Base-by-base conservation (phyloP, 2,329 filamentous ascomycete genomes). In the Monilinia laxa region DNA sequence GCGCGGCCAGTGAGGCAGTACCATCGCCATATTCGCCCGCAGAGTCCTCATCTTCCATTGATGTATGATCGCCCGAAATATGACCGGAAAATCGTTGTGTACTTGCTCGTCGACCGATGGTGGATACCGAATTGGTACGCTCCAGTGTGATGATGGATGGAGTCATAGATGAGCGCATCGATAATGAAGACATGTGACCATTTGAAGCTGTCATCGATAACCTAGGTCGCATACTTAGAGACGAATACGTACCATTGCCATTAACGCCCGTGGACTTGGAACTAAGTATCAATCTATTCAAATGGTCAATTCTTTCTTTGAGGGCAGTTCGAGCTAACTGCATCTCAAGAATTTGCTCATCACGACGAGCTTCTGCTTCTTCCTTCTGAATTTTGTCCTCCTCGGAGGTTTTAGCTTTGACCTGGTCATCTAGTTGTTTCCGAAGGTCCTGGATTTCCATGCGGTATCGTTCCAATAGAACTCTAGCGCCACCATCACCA, bases 341-440 rank as follows among this genome's bases (percentile, higher is more conserved):
- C 91, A 99, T 98, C 79, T 99, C 95, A 65, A 99, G 83, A 85
- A 99, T 94, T 78, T 99, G 95, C 80, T 98, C 95, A 76, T 97
- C 93, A 72, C 97, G 95, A 51, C 93, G 87, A 71, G 92, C 86
- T 71, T 93, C 89, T 10, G 91, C 90, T 78, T 97, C 92, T 72
- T 90, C 87, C 76, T 95, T 89, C 23, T 88, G 83, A 52, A 83
- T 87, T 71, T 88, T 85, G 74, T 95, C 91, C 71, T 91, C 87
- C 74, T 91, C 86, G 66, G 82, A 84, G 64, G 90, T 86, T 67
- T 85, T 85, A 35, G 79, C 81, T 76, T 90, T 93, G 56, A 88
- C 88, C 76, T 97, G 91, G n/a, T 84, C 81, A 25, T 97, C 93
- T 4, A 99, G 85, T 76, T 97, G 92, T 65, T 84, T 81, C 69